Evolutionary conservation across 306 rosid genomes (phyloP).

Genomic region (Ziziphus jujuba): DNA sequence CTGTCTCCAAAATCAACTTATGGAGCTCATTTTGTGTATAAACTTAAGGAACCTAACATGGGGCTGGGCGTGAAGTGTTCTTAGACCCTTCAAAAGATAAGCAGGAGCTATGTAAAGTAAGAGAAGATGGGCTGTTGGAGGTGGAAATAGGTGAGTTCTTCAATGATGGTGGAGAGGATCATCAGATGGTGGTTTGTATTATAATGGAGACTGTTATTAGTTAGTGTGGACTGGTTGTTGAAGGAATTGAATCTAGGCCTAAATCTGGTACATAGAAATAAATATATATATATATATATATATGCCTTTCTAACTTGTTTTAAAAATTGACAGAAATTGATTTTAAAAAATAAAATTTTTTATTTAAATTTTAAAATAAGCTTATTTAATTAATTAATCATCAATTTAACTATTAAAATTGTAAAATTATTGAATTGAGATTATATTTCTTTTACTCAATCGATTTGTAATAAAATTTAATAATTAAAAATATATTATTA

Average conservation of each 20-base stretch:
- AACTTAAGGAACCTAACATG: constrained; percentile 6
- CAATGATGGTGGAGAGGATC: not conserved
- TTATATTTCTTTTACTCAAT: too few relatives aligned
- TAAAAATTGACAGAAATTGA: too few relatives aligned
- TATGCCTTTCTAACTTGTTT: too few relatives aligned
- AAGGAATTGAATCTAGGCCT: constrained; percentile 40
- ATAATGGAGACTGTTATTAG: not conserved
- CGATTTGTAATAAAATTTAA: too few relatives aligned
- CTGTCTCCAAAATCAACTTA: constrained; percentile 29
- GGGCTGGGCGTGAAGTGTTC: not conserved
- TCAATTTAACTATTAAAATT: too few relatives aligned
- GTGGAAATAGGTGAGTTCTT: too few relatives aligned
- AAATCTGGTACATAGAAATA: too few relatives aligned
- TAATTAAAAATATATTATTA: too few relatives aligned
- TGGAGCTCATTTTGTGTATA: constrained; percentile 31
- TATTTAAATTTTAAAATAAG: too few relatives aligned
- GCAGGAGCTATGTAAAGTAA: not conserved
- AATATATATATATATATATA: not conserved
- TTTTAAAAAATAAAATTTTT: too few relatives aligned
- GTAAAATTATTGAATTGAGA: too few relatives aligned
- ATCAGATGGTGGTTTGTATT: not conserved
- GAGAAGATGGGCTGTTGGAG: constrained; percentile 34
- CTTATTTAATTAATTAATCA: too few relatives aligned
- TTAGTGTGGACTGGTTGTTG: constrained; percentile 22
- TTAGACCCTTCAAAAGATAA: constrained; percentile 13